Base-by-base conservation (phyloP, 192 early-diverging fungal species). In the Gigaspora rosea region DNA sequence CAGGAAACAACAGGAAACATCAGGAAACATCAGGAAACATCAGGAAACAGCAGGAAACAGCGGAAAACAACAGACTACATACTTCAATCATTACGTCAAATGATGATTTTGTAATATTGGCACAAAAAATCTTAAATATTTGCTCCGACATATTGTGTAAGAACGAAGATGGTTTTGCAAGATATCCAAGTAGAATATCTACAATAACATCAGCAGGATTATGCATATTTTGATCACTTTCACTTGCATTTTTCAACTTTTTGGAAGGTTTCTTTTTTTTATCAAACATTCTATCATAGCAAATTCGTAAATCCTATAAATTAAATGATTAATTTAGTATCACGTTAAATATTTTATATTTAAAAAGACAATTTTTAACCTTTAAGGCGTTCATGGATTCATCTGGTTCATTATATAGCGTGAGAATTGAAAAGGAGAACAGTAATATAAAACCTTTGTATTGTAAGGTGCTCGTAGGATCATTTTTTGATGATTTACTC, bases 191-290 rank as follows among this genome's bases (percentile, higher is more conserved):
- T 64, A 99, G 81, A 41, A 97, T 93, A 83, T 99, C 97, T 8
- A 95, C 85, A 73, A 99, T 87, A 59, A 99, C 96, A 75, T 98
- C 96, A n/a, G 95, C 87, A 2, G 96, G 95, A 73, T 90, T 83
- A 35, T 86, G 90, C 69, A 92, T 89, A 41, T 89, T 90, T 47
- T 89, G 85, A 1, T 79, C 85, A 9, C 86, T 87, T 3, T 89
- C 86, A 0, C 76, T 83, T n/a, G 78, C 80, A 61, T 87, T 86
- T 67, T 85, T 86, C 50, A 81, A 67, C 57, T 80, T 88, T 54
- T 81, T 83, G 18, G 75, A 68, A 41, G 74, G 83, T 71, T 83
- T 86, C 27, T 72, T 77, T 9, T 82, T 66, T 54, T 41, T 41
- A 7, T 84, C 78, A 68, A 90, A 90, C 20, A 94, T 80, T 78